A percentile compares a stretch with the other conserved stretches of the same genome.
phyloP scores from a whole-genome alignment of 2,329 filamentous ascomycete species.

The Hypomyces rosellus region DNA sequence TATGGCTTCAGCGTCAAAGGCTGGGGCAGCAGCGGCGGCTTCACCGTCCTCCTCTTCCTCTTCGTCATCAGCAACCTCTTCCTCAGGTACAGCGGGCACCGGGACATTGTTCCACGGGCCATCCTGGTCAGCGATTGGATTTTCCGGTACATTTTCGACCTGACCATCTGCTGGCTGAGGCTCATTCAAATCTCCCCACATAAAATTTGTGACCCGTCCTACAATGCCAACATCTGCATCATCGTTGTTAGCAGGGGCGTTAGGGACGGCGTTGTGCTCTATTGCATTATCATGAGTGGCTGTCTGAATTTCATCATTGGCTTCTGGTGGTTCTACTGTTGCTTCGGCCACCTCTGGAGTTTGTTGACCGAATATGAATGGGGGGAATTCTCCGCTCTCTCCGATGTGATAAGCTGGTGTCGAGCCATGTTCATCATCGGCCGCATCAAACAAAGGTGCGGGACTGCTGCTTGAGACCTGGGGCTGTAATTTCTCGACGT shows the following conservation, averaged over 20 bases:
- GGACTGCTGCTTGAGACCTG: background rate
- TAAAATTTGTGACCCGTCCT: conserved; percentile 47
- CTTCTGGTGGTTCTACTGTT: background rate
- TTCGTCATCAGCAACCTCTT: conserved; percentile 30
- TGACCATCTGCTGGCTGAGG: conserved; percentile 19
- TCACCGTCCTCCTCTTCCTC: conserved; percentile 42
- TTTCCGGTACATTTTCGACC: conserved; percentile 15
- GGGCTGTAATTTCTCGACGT: background rate
- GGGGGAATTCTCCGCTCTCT: background rate
- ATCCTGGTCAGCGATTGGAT: conserved; percentile 42
- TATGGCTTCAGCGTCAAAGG: conserved; percentile 66
- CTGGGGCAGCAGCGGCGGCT: conserved; percentile 49
- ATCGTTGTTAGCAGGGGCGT: conserved; percentile 11
- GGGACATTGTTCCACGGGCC: conserved; percentile 35
- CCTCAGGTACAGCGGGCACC: conserved; percentile 14
- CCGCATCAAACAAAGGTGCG: background rate
- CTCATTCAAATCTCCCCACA: conserved; percentile 52
- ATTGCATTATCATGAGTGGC: conserved; percentile 6
- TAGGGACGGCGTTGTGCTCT: conserved; percentile 9
- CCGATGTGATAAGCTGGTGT: background rate
- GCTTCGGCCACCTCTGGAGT: background rate
- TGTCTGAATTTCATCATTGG: conserved; percentile 3
- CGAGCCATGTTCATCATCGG: background rate
- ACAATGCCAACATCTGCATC: conserved; percentile 21
- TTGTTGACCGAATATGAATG: background rate